Evolutionary conservation across 805 yeast genomes (phyloP), one percentile per base, ranked within the genome.

Genomic region (Cephaloascus fragrans): DNA sequence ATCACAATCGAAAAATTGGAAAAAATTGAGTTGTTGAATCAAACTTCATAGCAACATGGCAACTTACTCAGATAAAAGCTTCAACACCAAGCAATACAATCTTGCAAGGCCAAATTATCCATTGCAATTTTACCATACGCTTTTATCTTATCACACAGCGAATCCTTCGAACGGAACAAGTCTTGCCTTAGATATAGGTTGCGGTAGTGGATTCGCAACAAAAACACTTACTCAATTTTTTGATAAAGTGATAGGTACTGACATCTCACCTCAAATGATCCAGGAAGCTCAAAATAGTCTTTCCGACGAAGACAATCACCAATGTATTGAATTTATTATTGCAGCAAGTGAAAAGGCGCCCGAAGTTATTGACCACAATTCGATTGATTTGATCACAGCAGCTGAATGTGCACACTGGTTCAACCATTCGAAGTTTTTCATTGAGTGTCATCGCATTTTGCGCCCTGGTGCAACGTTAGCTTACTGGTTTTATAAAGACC

Each of bases 381-480:
- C 74, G 0, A 73, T 77, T 5, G 94, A 83, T 52, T 43, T 86
- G 48, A 64, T 86, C 12, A 72, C 87, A 2, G 83, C 80, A n/a
- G 95, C 89, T 0, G 88, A 88, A 53, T 82, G 88, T 42, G 76
- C 73, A n/a, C 96, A 88, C 57, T 88, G 96, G 95, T 73, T 85
- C 41, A 69, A 80, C 40, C 80, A 74, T 42, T 60, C 62, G 0
- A 46, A 47, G 20, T 80, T 79, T 52, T 77, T 76, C 52, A 48
- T 55, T 4, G 76, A 73, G 42, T 65, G 73, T 2, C 57, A 62
- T 17, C 49, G 74, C 4, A 60, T 76, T 12, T 62, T 86, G 42
- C 71, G 70, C 38, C 69, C 74, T 1, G 64, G 67, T 17, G 95
- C 93, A 2, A 80, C 88, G 0, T 52, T 88, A 36, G 82, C 87